These are phyloP conservation scores for Xanthoconium stramineum DNA, from an alignment of 768 basidiomycete species.

Conservation along the genomic window DNA sequence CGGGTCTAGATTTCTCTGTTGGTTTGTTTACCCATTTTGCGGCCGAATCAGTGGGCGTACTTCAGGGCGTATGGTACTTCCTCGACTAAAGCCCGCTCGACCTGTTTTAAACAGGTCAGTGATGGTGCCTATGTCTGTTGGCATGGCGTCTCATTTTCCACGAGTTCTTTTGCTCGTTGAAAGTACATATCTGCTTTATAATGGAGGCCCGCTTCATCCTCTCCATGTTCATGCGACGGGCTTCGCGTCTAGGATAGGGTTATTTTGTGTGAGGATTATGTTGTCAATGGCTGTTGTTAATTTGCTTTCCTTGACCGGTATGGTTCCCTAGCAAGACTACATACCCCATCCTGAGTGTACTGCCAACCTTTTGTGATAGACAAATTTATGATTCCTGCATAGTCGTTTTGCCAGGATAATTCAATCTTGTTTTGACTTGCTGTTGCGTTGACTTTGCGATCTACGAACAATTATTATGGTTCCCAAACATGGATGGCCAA, in stretches of 20 bases:
- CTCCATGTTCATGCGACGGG: constrained; percentile 6
- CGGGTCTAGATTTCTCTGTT: constrained; percentile 66
- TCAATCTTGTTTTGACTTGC: background rate
- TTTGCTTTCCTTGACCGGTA: background rate
- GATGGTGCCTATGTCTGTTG: background rate
- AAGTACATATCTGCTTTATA: background rate
- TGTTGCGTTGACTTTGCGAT: too few species aligned
- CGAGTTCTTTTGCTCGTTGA: background rate
- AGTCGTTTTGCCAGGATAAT: background rate
- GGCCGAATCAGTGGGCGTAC: constrained; percentile 43
- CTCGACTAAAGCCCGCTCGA: constrained; percentile 20
- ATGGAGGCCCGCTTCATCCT: background rate
- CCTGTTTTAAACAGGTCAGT: background rate
- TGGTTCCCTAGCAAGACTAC: background rate
- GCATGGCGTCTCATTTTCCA: background rate
- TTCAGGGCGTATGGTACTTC: constrained; percentile 61
- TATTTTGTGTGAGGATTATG: background rate
- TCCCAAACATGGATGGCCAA: too few species aligned
- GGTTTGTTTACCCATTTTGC: constrained; percentile 65
- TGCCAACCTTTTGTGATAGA: background rate
- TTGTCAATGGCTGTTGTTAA: background rate
- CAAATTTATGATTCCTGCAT: background rate
- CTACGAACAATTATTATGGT: too few species aligned
- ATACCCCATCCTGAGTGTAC: background rate
- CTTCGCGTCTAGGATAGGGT: background rate